These are phyloP conservation scores for Epichloe bromicola DNA, from an alignment of 2,329 filamentous ascomycete species.

Conservation along the genomic window DNA sequence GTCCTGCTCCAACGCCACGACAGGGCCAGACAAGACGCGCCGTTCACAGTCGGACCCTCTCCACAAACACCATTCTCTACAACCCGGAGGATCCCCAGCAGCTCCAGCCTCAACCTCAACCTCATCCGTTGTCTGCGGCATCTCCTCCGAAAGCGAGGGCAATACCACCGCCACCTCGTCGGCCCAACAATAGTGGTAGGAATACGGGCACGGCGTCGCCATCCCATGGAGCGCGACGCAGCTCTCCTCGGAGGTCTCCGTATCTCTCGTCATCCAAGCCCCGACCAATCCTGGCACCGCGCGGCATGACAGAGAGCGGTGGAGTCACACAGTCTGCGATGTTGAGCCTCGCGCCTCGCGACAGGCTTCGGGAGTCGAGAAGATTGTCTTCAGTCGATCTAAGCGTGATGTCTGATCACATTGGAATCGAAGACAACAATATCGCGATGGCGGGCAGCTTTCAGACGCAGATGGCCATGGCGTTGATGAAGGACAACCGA, in stretches of 20 bases:
- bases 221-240: constrained; percentile 22
- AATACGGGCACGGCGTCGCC: constrained; percentile 19
- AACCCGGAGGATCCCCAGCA: constrained; percentile 46
- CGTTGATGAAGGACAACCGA: constrained; percentile 44
- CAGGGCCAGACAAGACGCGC: constrained; percentile 23
- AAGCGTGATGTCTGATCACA: constrained; percentile 59
- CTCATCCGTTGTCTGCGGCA: constrained; percentile 28
- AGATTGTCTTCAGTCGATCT: constrained; percentile 54
- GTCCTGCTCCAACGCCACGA: constrained; percentile 21
- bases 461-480: constrained; percentile 67
- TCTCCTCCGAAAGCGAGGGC: constrained; percentile 23
- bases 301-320: constrained; percentile 21
- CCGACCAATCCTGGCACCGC: constrained; percentile 40
- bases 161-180: constrained; percentile 14
- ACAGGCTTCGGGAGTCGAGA: constrained; percentile 24
- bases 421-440: constrained; percentile 45
- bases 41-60: constrained; percentile 59
- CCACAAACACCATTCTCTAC: constrained; percentile 73
- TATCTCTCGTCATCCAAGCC: constrained; percentile 36
- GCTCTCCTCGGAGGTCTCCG: constrained; percentile 33
- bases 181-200: constrained; percentile 25
- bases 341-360: constrained; percentile 34
- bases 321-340: constrained; percentile 32
- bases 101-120: constrained; percentile 16
- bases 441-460: constrained; percentile 61